Evolutionary conservation across 345 rosid genomes (phyloP).

Genomic region (Gossypium australe): DNA sequence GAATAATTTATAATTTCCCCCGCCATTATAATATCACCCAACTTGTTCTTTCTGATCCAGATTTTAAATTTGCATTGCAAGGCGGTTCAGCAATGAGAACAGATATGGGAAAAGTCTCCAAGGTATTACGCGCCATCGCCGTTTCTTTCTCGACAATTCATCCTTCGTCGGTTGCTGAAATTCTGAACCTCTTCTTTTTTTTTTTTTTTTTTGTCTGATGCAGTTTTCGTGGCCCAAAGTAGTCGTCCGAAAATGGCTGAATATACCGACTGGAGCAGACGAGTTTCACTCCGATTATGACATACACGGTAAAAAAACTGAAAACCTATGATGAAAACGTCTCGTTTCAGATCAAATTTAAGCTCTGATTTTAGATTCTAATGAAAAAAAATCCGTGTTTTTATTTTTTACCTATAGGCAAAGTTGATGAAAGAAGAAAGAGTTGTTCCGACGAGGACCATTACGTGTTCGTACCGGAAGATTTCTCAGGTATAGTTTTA

Average conservation of each 20-base stretch:
- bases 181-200: background rate
- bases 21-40: constrained; percentile 2
- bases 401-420: constrained; percentile 18
- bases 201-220: background rate
- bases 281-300: constrained; percentile 73
- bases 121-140: constrained; percentile 35
- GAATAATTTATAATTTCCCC: background rate
- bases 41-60: constrained; percentile 11
- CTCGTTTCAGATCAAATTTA: background rate
- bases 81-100: constrained; percentile 33
- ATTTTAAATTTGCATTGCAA: constrained; percentile 23
- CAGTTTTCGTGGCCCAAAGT: constrained; percentile 77
- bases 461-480: constrained; percentile 43
- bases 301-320: constrained; percentile 35
- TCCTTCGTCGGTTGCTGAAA: background rate
- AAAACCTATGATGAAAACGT: background rate
- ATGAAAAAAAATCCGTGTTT: background rate
- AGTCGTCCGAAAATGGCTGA: constrained; percentile 78
- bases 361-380: background rate
- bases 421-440: constrained; percentile 44
- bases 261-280: constrained; percentile 55
- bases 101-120: constrained; percentile 46
- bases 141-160: background rate
- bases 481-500: constrained; percentile 51
- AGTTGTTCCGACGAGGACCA: constrained; percentile 64